Evolutionary conservation across 1,139 yeast genomes (phyloP), one percentile per base, ranked within the genome.

Genomic region (Geotrichum cucujoidarum): DNA sequence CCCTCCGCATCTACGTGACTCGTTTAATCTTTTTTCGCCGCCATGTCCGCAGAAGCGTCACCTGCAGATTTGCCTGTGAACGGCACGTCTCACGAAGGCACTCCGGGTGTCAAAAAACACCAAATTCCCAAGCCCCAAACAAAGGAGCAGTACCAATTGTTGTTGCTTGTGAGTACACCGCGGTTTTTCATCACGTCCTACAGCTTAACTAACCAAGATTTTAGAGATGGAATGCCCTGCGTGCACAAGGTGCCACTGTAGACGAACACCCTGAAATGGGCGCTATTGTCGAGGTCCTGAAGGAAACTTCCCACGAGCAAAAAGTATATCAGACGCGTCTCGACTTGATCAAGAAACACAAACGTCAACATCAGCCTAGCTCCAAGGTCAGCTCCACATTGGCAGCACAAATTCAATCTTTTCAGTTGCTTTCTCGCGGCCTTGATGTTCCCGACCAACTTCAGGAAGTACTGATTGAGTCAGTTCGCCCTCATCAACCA

Each of bases 341-440:
- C 5, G 59, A 56, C 4, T 52, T 55, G 41, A 54, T 75, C 25
- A 52, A 51, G 27, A 51, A 48, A 33, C 51, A 56, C 13, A 45
- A 48, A 34, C 36, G 47, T 33, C 34, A 38, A 39, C 29, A 16
- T 21, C 21, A 24, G 29, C 5, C 18, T 4, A 21, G 27, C 4
- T 42, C 50, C n/a, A 63, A 67, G 48, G 82, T 84, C 60, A 56
- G 69, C 21, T 73, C 69, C 3, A 63, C 81, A 29, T 69, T 89
- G 46, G 73, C 76, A 49, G 75, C 78, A 46, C 97, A 90, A 65
- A 67, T 92, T 24, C 71, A 80, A 25, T 87, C 94, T 0, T 77
- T 87, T 56, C 89, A 89, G 62, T 64, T 89, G 30, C 69, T 92
- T 46, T 77, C 95, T 1, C 83, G 78, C 55, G 95, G 89, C 62